Evolutionary conservation across 164 flowering plant genomes (phyloP), one percentile per base, ranked within the genome.

Genomic region (Vitis amurensis): DNA sequence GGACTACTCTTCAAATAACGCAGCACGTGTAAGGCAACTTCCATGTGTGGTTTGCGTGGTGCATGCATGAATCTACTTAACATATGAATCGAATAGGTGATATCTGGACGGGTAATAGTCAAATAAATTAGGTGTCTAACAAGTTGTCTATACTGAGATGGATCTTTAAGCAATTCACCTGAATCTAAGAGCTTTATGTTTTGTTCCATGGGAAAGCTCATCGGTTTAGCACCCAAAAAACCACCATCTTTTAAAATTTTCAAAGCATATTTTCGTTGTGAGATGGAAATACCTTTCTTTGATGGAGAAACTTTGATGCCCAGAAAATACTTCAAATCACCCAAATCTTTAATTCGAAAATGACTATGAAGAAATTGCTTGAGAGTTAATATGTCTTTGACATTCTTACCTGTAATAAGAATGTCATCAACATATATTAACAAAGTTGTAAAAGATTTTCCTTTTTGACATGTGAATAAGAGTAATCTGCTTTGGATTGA

Each of bases 401-500:
- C 10, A 50, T 66, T 58, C 59, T 58, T 65, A 0, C 74, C 59
- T 1, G 50, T 58, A 27, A 71, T 48, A 5, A 64, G 3, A 5
- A 71, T 57, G 52, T 64, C 68, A 59, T 72, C 64, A 19, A 72
- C 74, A 66, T 65, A 72, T 14, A 72, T 59, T 11, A 72, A 17
- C 2, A 23, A 23, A 23, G 27, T 0, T 23, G 27, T 23, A 23
- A 23, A 23, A 23, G 27, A 23, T 23, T 23, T 23, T 2, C 27
- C 27, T 23, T 23, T 23, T 2, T 23, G 0, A 23, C 27, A 23
- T 1, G 27, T 23, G 27, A 23, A 23, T 23, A 23, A 23, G 2
- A 23, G 27, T 23, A 23, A 23, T 23, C 2, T 1, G 0, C 27
- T 23, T 23, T 23, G 27, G 27, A 23, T 23, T 23, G 27, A 23